phyloP scores from a whole-genome alignment of 345 rosid species.

The Gossypium raimondii region DNA sequence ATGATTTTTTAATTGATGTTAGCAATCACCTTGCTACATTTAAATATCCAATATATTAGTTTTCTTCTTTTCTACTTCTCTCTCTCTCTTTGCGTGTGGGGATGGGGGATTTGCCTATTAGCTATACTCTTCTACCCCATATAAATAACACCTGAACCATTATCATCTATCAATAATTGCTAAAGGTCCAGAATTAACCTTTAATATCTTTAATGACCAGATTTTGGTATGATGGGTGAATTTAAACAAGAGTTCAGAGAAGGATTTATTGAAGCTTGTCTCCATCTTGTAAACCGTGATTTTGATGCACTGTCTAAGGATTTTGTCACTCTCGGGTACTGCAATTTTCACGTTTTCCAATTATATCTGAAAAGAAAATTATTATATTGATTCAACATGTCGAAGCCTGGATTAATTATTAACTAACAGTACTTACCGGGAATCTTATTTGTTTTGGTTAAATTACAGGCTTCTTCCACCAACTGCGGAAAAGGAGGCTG shows the following conservation, averaged over 20 bases:
- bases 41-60: not conserved
- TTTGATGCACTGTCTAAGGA: constrained; percentile 80
- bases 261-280: constrained; percentile 94
- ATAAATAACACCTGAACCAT: constrained; percentile 8
- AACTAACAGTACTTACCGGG: not conserved
- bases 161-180: constrained; percentile 8
- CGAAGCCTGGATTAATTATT: not conserved
- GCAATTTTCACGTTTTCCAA: constrained; percentile 21
- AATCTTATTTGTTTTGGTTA: not conserved
- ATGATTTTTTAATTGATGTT: not conserved
- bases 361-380: constrained; percentile 1
- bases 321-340: constrained; percentile 91
- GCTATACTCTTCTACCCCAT: not conserved
- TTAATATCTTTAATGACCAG: constrained; percentile 41
- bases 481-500: constrained; percentile 72
- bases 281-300: constrained; percentile 94
- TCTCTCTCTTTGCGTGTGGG: not conserved
- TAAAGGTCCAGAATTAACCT: constrained; percentile 25
- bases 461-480: constrained; percentile 82
- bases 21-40: not conserved
- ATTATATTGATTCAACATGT: constrained; percentile 3
- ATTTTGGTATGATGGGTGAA: constrained; percentile 99
- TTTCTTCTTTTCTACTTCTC: not conserved
- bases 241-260: constrained; percentile 85
- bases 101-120: not conserved